Evolutionary conservation across 805 yeast genomes (phyloP).

Genomic region (Monosporozyma aerobia): DNA sequence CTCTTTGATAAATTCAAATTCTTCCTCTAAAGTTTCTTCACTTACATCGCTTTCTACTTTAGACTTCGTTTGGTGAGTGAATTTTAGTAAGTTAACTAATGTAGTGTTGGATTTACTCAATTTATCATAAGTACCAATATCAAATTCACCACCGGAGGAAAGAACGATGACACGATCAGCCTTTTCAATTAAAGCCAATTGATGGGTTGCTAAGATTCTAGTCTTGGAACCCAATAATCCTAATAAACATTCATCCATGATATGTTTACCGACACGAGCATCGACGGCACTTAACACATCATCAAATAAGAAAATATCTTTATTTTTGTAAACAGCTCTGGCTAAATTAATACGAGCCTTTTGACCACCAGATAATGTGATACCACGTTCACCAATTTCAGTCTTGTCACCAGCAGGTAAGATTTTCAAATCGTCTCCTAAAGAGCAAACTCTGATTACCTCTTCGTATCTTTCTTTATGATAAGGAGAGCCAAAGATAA

Average conservation of each 20-base stretch:
- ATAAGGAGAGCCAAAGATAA: slow-evolving; percentile 52
- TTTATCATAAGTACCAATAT: slow-evolving; percentile 52
- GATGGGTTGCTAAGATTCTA: slow-evolving; percentile 76
- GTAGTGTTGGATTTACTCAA: slow-evolving; percentile 36
- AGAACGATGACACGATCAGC: slow-evolving; percentile 67
- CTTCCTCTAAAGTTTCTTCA: slow-evolving; percentile 14
- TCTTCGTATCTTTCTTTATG: slow-evolving; percentile 43
- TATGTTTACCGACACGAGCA: slow-evolving; percentile 76
- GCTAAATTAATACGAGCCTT: slow-evolving; percentile 76
- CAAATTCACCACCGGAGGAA: slow-evolving; percentile 52
- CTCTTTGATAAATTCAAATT: slow-evolving; percentile 4
- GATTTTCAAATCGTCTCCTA: slow-evolving; percentile 53
- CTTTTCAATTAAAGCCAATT: slow-evolving; percentile 55
- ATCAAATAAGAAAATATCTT: slow-evolving; percentile 61
- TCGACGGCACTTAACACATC: slow-evolving; percentile 82
- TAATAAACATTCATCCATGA: slow-evolving; percentile 57
- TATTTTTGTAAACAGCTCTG: slow-evolving; percentile 63
- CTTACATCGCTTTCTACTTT: slow-evolving; percentile 27
- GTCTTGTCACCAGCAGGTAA: slow-evolving; percentile 70
- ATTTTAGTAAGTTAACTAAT: slow-evolving; percentile 46
- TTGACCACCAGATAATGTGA: slow-evolving; percentile 83
- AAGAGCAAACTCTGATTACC: slow-evolving; percentile 57
- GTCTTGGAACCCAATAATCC: slow-evolving; percentile 53
- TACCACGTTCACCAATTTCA: slow-evolving; percentile 79
- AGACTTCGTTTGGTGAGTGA: slow-evolving; percentile 29